phyloP scores from a whole-genome alignment of 495 filamentous ascomycete genomes.

The Lasiosphaeria miniovina region DNA sequence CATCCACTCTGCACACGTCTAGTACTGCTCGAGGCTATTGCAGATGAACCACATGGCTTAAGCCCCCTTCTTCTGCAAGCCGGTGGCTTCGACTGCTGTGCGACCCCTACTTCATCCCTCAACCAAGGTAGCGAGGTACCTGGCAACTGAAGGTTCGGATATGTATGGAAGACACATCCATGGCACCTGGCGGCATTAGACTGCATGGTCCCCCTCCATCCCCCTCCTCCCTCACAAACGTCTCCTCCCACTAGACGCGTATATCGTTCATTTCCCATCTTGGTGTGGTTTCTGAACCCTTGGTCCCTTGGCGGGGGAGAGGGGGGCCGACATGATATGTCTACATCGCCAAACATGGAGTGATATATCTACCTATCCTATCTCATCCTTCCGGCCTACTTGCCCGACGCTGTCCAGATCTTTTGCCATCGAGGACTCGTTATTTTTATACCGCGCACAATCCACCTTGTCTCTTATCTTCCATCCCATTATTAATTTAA shows the following conservation, averaged over 20 bases:
- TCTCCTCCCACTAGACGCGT: neutral
- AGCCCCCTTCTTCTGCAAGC: too few relatives aligned
- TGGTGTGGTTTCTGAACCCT: neutral
- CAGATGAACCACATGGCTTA: too few relatives aligned
- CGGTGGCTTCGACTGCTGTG: too few relatives aligned
- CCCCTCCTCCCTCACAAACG: too few relatives aligned
- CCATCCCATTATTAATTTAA: neutral
- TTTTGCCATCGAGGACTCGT: neutral
- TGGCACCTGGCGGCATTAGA: too few relatives aligned
- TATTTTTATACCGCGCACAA: neutral
- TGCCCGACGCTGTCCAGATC: neutral
- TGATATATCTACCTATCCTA: neutral
- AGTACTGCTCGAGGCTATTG: neutral
- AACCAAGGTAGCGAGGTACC: too few relatives aligned
- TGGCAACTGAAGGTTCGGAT: too few relatives aligned
- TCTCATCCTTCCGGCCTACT: neutral
- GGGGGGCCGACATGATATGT: neutral
- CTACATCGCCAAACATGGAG: neutral
- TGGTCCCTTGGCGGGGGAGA: too few relatives aligned
- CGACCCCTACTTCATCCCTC: too few relatives aligned
- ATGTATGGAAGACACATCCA: too few relatives aligned
- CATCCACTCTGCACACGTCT: neutral
- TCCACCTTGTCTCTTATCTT: neutral
- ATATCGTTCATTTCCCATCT: neutral
- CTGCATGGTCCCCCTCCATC: too few relatives aligned